Base-by-base conservation (phyloP, 345 rosid genomes). In the Eucalyptus albens region DNA sequence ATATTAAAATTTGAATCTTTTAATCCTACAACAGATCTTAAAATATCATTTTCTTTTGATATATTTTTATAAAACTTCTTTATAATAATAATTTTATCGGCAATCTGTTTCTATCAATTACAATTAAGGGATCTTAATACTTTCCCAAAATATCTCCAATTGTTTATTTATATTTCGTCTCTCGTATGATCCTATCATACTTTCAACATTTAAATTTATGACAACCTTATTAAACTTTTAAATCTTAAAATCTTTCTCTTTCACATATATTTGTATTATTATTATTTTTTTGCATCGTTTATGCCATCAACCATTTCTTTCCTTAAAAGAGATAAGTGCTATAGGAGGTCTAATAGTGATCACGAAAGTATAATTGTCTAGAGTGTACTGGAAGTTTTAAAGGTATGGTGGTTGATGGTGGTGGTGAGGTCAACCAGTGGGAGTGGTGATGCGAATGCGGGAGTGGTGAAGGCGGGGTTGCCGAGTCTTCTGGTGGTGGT, bases 281-380 rank as follows among this genome's bases (percentile, higher is more conserved):
- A 65, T 65, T 56, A 2, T 16, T 7, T 60, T 26, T 27, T n/a
- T 29, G 69, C 14, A 13, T 6, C 15, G 72, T 65, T 65, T n/a
- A 65, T n/a, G 5, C 77, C 16, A 15, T 65, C 21, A 15, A 15
- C 19, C 31, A 15, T 65, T 65, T 65, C 72, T 29, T 29, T 65
- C n/a, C 3, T 56, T 22, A 56, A 21, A 22, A 22, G 6, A 22
- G 27, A 0, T 56, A 56, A 56, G 62, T 56, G 27, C 27, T 8
- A 1, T 21, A 56, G 11, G 12, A 8, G 6, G 16, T 65, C 17
- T 65, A n/a, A 7, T 2, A n/a, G 15, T 65, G 16, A 29, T 65
- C 1, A 4, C 9, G 2, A 65, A 65, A 65, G 3, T n/a, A 4
- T 65, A n/a, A 15, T 65, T 6, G 19, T 6, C 0, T n/a, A 14